phyloP scores from a whole-genome alignment of 805 yeast genomes.

The Yamadazyma olivae region DNA sequence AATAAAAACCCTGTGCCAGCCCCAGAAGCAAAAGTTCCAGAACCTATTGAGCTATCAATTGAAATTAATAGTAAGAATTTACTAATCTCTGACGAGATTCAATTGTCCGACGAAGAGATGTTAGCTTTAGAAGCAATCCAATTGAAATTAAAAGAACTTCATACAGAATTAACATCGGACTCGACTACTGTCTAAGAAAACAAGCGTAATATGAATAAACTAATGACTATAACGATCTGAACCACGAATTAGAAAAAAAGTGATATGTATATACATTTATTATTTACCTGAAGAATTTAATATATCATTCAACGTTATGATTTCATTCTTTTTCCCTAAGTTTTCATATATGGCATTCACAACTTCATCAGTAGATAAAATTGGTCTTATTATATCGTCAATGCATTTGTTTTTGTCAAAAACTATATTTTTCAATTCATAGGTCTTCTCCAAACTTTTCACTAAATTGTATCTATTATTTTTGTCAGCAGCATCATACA shows the following conservation, averaged over 20 bases:
- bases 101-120: constrained; percentile 22
- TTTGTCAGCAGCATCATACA: constrained; percentile 54
- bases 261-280: not conserved
- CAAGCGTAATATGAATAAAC: too few relatives aligned
- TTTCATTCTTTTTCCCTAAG: constrained; percentile 53
- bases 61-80: constrained; percentile 3
- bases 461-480: constrained; percentile 12
- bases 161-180: not conserved
- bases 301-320: constrained; percentile 43
- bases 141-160: constrained; percentile 7
- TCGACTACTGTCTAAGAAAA: not conserved
- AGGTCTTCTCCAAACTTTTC: constrained; percentile 38
- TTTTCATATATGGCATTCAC: constrained; percentile 57
- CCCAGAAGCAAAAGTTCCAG: constrained; percentile 2
- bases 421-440: constrained; percentile 42
- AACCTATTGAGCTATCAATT: not conserved
- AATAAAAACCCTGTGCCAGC: constrained; percentile 1
- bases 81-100: constrained; percentile 20
- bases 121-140: constrained; percentile 26
- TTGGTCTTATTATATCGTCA: constrained; percentile 55
- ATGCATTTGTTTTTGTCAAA: constrained; percentile 33
- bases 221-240: not conserved
- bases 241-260: too few relatives aligned
- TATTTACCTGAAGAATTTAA: constrained; percentile 2
- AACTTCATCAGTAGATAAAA: constrained; percentile 66